Conservation (phyloP, 2,329 filamentous ascomycete species). For the Neonectria hederae region DNA sequence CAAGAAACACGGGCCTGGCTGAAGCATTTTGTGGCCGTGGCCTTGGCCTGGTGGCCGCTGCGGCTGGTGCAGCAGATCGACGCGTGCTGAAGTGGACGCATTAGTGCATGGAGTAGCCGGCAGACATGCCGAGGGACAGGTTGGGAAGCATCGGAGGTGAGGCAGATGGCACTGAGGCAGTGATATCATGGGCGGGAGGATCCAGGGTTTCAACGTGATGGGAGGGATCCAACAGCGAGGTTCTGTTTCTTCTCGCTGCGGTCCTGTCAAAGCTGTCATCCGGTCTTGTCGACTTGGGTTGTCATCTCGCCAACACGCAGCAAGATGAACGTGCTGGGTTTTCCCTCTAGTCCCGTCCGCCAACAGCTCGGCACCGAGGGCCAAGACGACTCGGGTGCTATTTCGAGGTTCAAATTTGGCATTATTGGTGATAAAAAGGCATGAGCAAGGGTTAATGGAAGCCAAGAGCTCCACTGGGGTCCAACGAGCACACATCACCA, state of each 20-base stretch:
- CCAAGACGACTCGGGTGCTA: constrained; percentile 36
- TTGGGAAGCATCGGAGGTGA: constrained; percentile 17
- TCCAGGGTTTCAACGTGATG: constrained; percentile 8
- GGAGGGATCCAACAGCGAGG: constrained; percentile 1
- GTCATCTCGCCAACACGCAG: not conserved
- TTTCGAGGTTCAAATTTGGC: constrained; percentile 32
- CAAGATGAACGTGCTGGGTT: constrained; percentile 17
- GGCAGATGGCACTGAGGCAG: constrained; percentile 10
- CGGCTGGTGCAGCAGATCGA: constrained; percentile 16
- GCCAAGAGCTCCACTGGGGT: constrained; percentile 9
- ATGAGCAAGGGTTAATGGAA: constrained; percentile 10
- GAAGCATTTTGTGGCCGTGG: not conserved
- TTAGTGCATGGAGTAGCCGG: constrained; percentile 36
- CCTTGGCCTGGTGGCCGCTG: constrained; percentile 3
- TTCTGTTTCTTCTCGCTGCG: not conserved
- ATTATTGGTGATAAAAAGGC: constrained; percentile 30
- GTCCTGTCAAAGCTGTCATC: constrained; percentile 8
- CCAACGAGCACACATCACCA: constrained; percentile 7
- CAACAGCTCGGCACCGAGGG: constrained; percentile 19
- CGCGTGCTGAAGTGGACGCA: constrained; percentile 41
- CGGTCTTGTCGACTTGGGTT: not conserved
- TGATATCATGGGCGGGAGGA: constrained; percentile 15
- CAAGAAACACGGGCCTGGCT: constrained; percentile 7
- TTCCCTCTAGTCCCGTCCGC: constrained; percentile 18
- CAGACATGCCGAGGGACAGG: constrained; percentile 33